Base-by-base conservation (phyloP, 2,329 filamentous ascomycete genomes). In the Paramyrothecium roridum region DNA sequence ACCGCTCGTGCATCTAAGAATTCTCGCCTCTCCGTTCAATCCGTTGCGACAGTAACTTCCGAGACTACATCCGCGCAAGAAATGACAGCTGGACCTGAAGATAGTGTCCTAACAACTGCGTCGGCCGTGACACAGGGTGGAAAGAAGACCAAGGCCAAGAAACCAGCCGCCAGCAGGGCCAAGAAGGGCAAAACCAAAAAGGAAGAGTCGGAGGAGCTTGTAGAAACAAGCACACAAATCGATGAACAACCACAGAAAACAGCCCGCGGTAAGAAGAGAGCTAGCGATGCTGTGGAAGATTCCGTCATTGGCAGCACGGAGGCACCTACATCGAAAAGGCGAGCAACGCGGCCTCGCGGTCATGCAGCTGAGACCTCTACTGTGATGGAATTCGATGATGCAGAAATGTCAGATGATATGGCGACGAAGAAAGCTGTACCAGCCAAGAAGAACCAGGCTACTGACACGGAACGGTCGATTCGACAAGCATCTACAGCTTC, bases 21-120 rank as follows among this genome's bases (percentile, higher is more conserved):
- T 10, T 90, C 89, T 3, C 83, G 90, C 34, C 68, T 83, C 16
- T 89, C 86, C 1, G 73, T 76, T 6, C 84, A 86, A 59, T 87
- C 85, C 2, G 71, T 78, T 8, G 73, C 77, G 2, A 84, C 81
- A 2, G 65, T 70, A 2, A 65, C 74, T 2, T 83, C 82, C 0
- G 83, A 86, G 47, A 65, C 72, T 8, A 71, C 74, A 13, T 82
- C 80, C 0, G 48, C 79, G 3, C 70, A 74, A 21, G 81, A 84
- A 20, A 67, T 77, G 40, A 70, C 77, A 2, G 75, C 73, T 43
- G 78, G 80, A 8, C 69, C 76, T 43, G 84, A 85, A 51, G 84
- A 87, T 54, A 87, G 82, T 57, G 69, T 85, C 45, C 67, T 86
- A 61, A 86, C 84, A 3, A 87, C 74, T 56, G 75, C 73, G 55